Conservation (phyloP, 148 eudicot species). For the Tetragonia tetragonoides region DNA sequence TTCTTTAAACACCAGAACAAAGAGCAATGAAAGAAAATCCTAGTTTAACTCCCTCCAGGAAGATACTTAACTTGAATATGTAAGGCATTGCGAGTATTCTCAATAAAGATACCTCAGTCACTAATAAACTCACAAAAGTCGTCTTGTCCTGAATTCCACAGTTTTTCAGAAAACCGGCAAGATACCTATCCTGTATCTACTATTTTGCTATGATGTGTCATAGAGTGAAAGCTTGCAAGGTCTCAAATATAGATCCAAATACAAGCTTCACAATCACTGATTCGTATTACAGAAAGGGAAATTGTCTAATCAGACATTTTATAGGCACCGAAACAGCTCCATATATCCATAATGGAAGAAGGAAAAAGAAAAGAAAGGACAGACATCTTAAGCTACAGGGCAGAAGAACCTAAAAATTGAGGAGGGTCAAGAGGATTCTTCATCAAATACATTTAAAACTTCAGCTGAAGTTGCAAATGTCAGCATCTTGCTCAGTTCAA, state of each 20-base stretch:
- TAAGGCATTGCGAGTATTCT: not conserved
- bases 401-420: not conserved
- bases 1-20: not conserved
- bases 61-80: not conserved
- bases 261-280: not conserved
- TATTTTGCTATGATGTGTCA: not conserved
- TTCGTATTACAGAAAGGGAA: not conserved
- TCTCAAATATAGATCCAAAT: not conserved
- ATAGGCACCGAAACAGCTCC: not conserved
- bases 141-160: not conserved
- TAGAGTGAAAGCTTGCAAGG: not conserved
- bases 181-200: not conserved
- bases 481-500: slow-evolving; percentile 1
- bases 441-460: not conserved
- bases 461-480: not conserved
- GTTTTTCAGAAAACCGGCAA: not conserved
- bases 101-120: not conserved
- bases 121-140: not conserved
- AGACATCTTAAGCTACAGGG: not conserved
- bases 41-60: not conserved
- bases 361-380: not conserved
- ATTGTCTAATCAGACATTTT: not conserved
- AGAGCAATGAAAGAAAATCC: not conserved
- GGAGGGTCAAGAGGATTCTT: not conserved
- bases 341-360: too few species aligned